phyloP scores from a whole-genome alignment of 441 rosid species.

The Omphalea diandra region DNA sequence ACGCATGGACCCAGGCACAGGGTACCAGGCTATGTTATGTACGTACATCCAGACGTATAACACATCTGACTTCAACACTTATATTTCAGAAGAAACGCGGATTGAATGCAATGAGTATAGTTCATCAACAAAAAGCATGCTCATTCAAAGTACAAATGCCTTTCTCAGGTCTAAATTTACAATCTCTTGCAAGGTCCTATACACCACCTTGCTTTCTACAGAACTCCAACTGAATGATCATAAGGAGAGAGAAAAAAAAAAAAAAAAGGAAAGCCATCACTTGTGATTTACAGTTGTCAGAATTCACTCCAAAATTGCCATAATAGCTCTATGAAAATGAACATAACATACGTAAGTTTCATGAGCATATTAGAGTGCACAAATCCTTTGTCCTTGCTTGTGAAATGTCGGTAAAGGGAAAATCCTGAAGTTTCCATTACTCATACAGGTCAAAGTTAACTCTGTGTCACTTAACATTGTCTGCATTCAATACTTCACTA shows the following conservation, averaged over 20 bases:
- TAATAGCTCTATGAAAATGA: too few relatives aligned
- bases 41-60: too few relatives aligned
- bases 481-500: conserved; percentile 35
- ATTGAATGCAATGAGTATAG: not conserved
- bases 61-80: too few relatives aligned
- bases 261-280: too few relatives aligned
- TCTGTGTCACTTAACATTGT: conserved; percentile 47
- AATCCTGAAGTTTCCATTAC: conserved; percentile 60
- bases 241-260: too few relatives aligned
- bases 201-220: not conserved
- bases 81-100: too few relatives aligned
- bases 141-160: not conserved
- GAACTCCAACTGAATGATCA: not conserved
- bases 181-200: not conserved
- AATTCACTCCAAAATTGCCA: not conserved
- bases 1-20: too few relatives aligned
- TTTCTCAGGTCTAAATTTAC: not conserved
- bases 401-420: conserved; percentile 66
- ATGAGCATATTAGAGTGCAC: conserved; percentile 76
- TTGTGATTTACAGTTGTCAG: not conserved
- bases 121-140: not conserved
- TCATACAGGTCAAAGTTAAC: conserved; percentile 68
- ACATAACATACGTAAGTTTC: conserved; percentile 9
- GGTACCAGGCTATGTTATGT: too few relatives aligned
- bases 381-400: conserved; percentile 58